Evolutionary conservation across 768 basidiomycete species (phyloP).

Genomic region (Ephemerocybe angulata): DNA sequence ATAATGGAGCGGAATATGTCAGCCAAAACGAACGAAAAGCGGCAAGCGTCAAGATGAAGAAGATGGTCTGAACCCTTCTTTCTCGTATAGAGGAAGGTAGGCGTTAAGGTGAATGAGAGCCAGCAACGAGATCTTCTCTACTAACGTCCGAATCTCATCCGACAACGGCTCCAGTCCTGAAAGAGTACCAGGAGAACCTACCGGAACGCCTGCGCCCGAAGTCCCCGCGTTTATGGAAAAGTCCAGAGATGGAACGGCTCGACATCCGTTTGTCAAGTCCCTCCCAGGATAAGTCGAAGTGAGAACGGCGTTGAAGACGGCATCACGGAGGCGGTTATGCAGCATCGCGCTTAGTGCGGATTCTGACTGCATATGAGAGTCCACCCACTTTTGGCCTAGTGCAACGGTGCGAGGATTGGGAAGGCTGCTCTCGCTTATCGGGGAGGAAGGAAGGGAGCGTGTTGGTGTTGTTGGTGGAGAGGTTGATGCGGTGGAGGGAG

Average conservation of each 20-base stretch:
- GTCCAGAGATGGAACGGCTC: constrained; percentile 6
- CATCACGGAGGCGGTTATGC: constrained; percentile 59
- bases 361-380: constrained; percentile 56
- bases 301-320: constrained; percentile 59
- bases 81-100: constrained; percentile 75
- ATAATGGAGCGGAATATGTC: background rate
- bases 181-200: constrained; percentile 23
- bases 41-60: background rate
- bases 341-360: constrained; percentile 61
- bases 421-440: constrained; percentile 21
- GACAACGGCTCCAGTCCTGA: constrained; percentile 71
- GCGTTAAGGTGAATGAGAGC: constrained; percentile 72
- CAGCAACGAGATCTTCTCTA: constrained; percentile 68
- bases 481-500: background rate
- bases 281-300: constrained; percentile 47
- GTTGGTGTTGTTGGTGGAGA: constrained; percentile 10
- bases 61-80: constrained; percentile 45
- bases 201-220: background rate
- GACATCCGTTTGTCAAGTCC: constrained; percentile 16
- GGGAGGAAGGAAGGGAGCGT: constrained; percentile 1
- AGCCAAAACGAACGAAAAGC: background rate
- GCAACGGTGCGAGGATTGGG: constrained; percentile 54
- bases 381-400: constrained; percentile 71
- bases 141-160: constrained; percentile 65
- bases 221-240: background rate